Conservation (phyloP, 2,329 filamentous ascomycete species). For the Alternaria burnsii region DNA sequence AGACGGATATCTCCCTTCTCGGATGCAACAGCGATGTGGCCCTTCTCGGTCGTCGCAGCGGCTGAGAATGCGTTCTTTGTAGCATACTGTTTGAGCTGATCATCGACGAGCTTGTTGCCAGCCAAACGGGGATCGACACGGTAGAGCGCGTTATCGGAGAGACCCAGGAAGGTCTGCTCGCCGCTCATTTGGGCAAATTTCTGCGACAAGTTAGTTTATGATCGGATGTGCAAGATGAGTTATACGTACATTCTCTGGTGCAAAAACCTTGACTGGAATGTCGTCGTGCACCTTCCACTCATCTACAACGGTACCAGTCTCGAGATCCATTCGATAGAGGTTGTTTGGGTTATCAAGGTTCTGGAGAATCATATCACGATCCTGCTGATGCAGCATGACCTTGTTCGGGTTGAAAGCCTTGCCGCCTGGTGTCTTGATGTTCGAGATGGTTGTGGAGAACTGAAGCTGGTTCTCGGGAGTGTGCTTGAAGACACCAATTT, state of each 20-base stretch:
- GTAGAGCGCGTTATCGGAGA: constrained; percentile 92
- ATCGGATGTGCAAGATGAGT: not conserved
- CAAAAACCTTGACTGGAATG: constrained; percentile 90
- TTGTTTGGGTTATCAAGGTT: constrained; percentile 85
- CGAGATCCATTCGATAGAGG: constrained; percentile 95
- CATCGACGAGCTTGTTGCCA: constrained; percentile 91
- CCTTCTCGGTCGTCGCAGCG: constrained; percentile 92
- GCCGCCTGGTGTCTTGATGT: constrained; percentile 87
- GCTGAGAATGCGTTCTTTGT: constrained; percentile 98
- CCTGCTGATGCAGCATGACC: constrained; percentile 93
- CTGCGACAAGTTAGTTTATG: constrained; percentile 51
- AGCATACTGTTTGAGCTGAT: constrained; percentile 91
- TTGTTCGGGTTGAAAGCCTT: constrained; percentile 89
- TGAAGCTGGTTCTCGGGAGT: constrained; percentile 90
- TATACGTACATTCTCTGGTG: constrained; percentile 76
- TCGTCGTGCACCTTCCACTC: constrained; percentile 99
- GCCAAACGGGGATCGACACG: constrained; percentile 89
- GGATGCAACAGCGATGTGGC: constrained; percentile 94
- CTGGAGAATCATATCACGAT: constrained; percentile 88
- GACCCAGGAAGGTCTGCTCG: constrained; percentile 92
- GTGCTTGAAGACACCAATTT: constrained; percentile 99
- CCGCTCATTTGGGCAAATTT: constrained; percentile 98
- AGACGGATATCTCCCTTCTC: constrained; percentile 98
- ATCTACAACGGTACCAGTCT: constrained; percentile 97
- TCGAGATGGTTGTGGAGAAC: constrained; percentile 97